These are phyloP conservation scores for Neofusicoccum sp. DNA, from an alignment of 2,329 filamentous ascomycete genomes.

Conservation along the genomic window DNA sequence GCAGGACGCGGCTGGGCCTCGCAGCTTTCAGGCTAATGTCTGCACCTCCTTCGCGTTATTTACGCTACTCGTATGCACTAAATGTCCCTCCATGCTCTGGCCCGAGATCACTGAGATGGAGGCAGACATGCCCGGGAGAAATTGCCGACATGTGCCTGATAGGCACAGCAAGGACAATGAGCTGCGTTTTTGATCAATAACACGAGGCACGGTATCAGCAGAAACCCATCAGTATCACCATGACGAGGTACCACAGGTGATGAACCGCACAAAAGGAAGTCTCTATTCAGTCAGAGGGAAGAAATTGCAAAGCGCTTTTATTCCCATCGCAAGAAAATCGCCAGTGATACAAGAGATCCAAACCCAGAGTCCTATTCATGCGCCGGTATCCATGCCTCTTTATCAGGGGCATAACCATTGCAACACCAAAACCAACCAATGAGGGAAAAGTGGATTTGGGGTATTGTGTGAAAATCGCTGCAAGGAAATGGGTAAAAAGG, in stretches of 20 bases:
- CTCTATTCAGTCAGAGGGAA: not conserved
- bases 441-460: slow-evolving; percentile 11
- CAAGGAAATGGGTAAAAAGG: not conserved
- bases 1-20: not conserved
- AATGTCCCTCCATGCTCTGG: no score
- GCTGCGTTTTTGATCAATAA: not conserved
- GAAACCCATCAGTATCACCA: no score
- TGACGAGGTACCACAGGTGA: no score
- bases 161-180: no score
- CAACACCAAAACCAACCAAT: slow-evolving; percentile 10
- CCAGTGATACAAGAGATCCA: not conserved
- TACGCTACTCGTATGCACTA: not conserved
- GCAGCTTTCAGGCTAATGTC: not conserved
- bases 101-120: no score
- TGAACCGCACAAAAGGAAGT: no score
- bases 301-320: not conserved
- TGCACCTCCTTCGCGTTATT: not conserved
- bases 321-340: not conserved
- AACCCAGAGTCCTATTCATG: not conserved
- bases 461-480: slow-evolving; percentile 9
- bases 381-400: slow-evolving; percentile 6
- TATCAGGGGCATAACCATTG: not conserved
- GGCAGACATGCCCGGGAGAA: no score
- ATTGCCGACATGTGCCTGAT: no score
- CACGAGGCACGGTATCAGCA: not conserved